Conservation (phyloP, 148 eudicot species). For the Rhododendron mucronatum region DNA sequence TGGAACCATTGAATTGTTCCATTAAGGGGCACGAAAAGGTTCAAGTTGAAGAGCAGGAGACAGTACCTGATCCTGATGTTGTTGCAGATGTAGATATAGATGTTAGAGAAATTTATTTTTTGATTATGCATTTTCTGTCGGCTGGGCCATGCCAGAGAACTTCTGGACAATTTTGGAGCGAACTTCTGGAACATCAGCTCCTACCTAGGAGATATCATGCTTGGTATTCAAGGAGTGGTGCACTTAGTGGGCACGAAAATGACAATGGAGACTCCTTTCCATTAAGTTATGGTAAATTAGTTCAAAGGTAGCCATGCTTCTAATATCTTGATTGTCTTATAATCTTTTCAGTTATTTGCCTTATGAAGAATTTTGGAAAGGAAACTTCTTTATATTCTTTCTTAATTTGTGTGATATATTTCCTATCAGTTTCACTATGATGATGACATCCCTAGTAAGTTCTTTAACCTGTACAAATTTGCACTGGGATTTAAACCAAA, state of each 20-base stretch:
- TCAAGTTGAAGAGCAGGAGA: conserved; percentile 40
- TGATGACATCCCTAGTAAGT: background rate
- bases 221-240: conserved; percentile 75
- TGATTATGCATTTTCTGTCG: conserved; percentile 83
- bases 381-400: background rate
- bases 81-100: conserved; percentile 64
- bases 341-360: background rate
- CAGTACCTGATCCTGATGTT: conserved; percentile 34
- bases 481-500: background rate
- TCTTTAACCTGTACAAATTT: background rate
- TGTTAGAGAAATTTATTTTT: conserved; percentile 77
- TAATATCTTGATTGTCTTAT: background rate
- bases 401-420: background rate
- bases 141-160: conserved; percentile 83
- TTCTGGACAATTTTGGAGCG: conserved; percentile 49
- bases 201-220: conserved; percentile 97
- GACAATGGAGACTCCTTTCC: conserved; percentile 80
- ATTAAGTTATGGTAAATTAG: conserved; percentile 46
- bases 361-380: background rate
- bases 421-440: background rate
- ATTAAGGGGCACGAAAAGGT: conserved; percentile 37
- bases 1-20: conserved; percentile 21
- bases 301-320: conserved; percentile 43
- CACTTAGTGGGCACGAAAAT: conserved; percentile 42
- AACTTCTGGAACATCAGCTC: conserved; percentile 81